These are phyloP conservation scores for Trametes hirsuta DNA, from an alignment of 1,284 basidiomycete genomes.

Conservation along the genomic window DNA sequence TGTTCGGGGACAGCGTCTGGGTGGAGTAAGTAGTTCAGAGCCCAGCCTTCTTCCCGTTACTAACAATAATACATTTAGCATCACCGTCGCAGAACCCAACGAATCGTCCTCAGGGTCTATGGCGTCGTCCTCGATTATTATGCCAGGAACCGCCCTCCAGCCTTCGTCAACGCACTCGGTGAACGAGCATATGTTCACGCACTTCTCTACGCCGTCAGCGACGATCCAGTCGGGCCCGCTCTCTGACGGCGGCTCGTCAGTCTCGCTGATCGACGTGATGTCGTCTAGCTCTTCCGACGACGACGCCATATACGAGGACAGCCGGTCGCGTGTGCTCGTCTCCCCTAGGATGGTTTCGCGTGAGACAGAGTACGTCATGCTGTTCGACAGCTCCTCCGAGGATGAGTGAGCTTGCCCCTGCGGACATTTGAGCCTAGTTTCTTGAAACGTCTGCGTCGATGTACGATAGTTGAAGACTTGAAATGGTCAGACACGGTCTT, in stretches of 20 bases:
- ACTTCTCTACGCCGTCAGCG: slow-evolving; percentile 29
- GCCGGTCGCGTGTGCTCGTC: slow-evolving; percentile 45
- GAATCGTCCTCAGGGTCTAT: slow-evolving; percentile 49
- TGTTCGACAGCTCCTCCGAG: slow-evolving; percentile 69
- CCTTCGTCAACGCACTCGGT: slow-evolving; percentile 21
- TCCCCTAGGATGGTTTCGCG: slow-evolving; percentile 33
- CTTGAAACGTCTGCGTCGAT: neutral
- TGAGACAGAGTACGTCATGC: slow-evolving; percentile 65
- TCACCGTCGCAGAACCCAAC: slow-evolving; percentile 61
- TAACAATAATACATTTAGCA: slow-evolving; percentile 40
- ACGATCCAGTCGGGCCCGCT: slow-evolving; percentile 41
- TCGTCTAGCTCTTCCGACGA: slow-evolving; percentile 51
- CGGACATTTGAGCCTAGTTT: too few relatives aligned
- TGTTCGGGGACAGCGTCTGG: slow-evolving; percentile 79
- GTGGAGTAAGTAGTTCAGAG: slow-evolving; percentile 56
- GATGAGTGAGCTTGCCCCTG: slow-evolving; percentile 38
- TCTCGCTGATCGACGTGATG: slow-evolving; percentile 65
- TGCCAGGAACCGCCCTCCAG: slow-evolving; percentile 51
- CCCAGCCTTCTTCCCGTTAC: neutral
- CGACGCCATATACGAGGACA: slow-evolving; percentile 59
- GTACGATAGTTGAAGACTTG: neutral
- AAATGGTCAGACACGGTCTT: neutral
- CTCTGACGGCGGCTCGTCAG: slow-evolving; percentile 51
- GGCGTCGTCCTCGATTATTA: slow-evolving; percentile 69
- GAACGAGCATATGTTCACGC: slow-evolving; percentile 26